Base-by-base conservation (phyloP, 176 grass and related monocot genomes). In the Juncus effusus region DNA sequence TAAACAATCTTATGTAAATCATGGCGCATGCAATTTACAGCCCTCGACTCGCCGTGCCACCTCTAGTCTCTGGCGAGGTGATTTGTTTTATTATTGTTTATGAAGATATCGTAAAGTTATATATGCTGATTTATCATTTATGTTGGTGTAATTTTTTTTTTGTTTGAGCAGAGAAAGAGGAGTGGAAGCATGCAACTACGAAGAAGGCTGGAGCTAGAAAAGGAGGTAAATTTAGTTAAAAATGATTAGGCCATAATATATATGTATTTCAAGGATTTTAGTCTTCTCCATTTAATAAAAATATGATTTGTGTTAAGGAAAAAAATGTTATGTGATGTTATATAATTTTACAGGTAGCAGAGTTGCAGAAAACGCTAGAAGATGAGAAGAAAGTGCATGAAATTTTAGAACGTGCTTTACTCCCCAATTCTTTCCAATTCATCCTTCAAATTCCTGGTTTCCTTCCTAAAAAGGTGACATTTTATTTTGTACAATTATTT, bases 361-460 rank as follows among this genome's bases (percentile, higher is more conserved):
- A 75, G 37, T 60, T 84, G 54, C 55, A 79, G 57, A 78, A 61
- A 77, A 68, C 67, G 52, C 56, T 84, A 35, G 42, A 62, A 67
- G 76, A 84, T 63, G 75, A 84, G 70, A 72, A 79, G 69, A 84
- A 78, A 63, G 81, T 84, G 54, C 66, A 84, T 64, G 75, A 75
- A 74, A 63, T 84, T 78, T 12, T 84, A 28, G 69, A 84, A 69
- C 56, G 54, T 1, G 76, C 81, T 10, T 39, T 84, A 62, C 56
- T 74, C 28, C 81, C 81, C 13, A 57, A 63, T 56, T 57, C 63
- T 51, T 52, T 72, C 60, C 69, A 73, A 13, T 74, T 19, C 38
- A 69, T 42, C 5, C 62, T 78, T 54, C 75, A 69, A 37, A 79
- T 84, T 6, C 76, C 81, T 13, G 67, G 39, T 67, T 77, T 77